A percentile compares a stretch with the other conserved stretches of the same genome.
Conservation (phyloP, 345 rosid species). For the Eucalyptus urophylla region DNA sequence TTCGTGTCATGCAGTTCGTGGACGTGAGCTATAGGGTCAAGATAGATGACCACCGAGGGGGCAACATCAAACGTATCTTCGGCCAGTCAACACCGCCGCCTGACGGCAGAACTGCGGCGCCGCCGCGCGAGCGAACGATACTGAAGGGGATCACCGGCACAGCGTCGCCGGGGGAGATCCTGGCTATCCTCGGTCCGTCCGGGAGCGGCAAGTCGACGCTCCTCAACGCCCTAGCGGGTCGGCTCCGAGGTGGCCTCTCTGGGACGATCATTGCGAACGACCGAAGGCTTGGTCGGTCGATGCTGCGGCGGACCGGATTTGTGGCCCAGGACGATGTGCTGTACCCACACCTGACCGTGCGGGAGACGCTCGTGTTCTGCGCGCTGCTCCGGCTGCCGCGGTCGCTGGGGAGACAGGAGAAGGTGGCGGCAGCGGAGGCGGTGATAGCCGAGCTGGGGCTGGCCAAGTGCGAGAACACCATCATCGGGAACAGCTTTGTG, state of each 20-base stretch:
- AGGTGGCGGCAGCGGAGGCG: conserved; percentile 41
- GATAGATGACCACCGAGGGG: conserved; percentile 6
- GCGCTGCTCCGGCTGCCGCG: conserved; percentile 59
- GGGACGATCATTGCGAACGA: conserved; percentile 66
- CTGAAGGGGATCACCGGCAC: conserved; percentile 63
- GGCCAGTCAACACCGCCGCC: background rate
- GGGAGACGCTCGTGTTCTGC: conserved; percentile 80
- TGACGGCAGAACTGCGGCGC: conserved; percentile 3
- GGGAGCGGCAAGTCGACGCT: conserved; percentile 96
- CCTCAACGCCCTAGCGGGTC: conserved; percentile 64
- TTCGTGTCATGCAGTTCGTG: conserved; percentile 40
- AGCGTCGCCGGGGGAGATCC: conserved; percentile 77
- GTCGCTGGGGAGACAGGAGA: conserved; percentile 34
- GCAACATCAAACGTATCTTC: conserved; percentile 19
- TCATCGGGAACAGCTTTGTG: conserved; percentile 67
- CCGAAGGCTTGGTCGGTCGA: conserved; percentile 30
- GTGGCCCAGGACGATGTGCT: conserved; percentile 87
- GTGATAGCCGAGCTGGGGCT: conserved; percentile 72
- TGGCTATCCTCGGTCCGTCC: conserved; percentile 89
- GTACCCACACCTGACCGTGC: conserved; percentile 78
- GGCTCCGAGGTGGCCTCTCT: conserved; percentile 39
- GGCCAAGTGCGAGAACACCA: conserved; percentile 66
- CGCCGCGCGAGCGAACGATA: conserved; percentile 40
- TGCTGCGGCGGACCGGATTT: conserved; percentile 60
- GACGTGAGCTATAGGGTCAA: conserved; percentile 58